These are phyloP conservation scores for Chaetomiaceae sp. DNA, from an alignment of 2,329 filamentous ascomycete species.

Conservation along the genomic window DNA sequence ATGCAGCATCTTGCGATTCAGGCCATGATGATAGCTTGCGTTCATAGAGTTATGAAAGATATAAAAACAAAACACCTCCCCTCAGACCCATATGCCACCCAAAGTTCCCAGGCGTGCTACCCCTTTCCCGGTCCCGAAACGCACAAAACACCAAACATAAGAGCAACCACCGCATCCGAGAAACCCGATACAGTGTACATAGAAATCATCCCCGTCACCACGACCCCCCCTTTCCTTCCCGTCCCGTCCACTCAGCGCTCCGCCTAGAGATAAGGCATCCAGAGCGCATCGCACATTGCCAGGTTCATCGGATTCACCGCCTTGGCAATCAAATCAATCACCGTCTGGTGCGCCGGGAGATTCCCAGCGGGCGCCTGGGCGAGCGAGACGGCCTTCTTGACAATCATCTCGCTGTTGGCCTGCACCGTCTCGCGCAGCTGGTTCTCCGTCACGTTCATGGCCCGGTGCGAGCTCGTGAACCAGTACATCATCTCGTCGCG, in stretches of 20 bases:
- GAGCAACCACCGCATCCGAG: no score
- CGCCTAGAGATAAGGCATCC: slow-evolving; percentile 87
- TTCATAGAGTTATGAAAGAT: no score
- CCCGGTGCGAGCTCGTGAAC: slow-evolving; percentile 75
- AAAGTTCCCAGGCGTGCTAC: no score
- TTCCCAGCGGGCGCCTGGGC: slow-evolving; percentile 74
- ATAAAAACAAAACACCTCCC: no score
- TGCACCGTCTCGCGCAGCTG: slow-evolving; percentile 61
- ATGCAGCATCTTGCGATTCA: no score
- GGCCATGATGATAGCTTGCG: no score
- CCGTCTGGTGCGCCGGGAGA: slow-evolving; percentile 91
- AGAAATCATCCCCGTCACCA: background rate
- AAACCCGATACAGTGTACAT: no score
- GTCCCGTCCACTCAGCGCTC: background rate
- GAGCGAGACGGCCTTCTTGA: slow-evolving; percentile 81
- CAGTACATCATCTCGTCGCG: slow-evolving; percentile 97
- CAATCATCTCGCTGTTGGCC: slow-evolving; percentile 80
- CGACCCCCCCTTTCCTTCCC: background rate
- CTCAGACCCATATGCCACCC: no score
- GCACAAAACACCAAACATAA: no score
- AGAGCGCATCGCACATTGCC: slow-evolving; percentile 82
- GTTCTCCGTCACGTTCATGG: slow-evolving; percentile 51
- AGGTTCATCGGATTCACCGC: slow-evolving; percentile 90
- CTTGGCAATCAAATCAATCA: slow-evolving; percentile 88
- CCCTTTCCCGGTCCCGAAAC: no score